Base-by-base conservation (phyloP, 345 rosid genomes). In the Garcia nutans region DNA sequence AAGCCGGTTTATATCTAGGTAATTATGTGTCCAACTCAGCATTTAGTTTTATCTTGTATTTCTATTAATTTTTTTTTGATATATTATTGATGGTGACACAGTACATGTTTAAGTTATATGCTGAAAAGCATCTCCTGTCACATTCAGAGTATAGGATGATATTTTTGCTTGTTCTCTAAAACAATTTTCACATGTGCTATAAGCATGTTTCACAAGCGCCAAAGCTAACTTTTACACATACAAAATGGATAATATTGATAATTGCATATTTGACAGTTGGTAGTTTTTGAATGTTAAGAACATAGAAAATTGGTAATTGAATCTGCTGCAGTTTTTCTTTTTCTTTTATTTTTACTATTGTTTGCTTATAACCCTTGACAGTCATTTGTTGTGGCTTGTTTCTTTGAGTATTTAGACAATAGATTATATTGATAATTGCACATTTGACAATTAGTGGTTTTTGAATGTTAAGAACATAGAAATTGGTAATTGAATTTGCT, bases 1-100 rank as follows among this genome's bases (percentile, higher is more conserved):
- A 88, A 85, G 89, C 72, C 94, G 99, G 77, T 96, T 96, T 82
- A 93, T 96, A 84, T 89, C 99, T 44, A 98, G 99, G 99, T 96
- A 89, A 84, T 80, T 57, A 54, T 42, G 31, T 23, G 76, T 41
- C 63, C 58, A 61, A 47, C 49, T 58, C 13, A 3, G 26, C 54
- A 6, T 47, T 45, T n/a, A 33, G 22, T 67, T 59, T 70, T 54
- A 19, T 12, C 7, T 69, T 55, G 6, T 71, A 9, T 44, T 52
- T 54, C 10, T 65, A n/a, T 26, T 31, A 23, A 45, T 45, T 63
- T 74, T 41, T 19, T 57, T 73, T 60, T 33, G 12, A 69, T 58
- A 42, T 73, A 24, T 24, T 76, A 23, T 59, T 11, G 66, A 61
- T 70, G 28, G 28, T 57, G 69, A 23, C 47, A 20, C n/a, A 8